Conservation (phyloP, 1,284 basidiomycete species). For the Ustilago xerochloae region DNA sequence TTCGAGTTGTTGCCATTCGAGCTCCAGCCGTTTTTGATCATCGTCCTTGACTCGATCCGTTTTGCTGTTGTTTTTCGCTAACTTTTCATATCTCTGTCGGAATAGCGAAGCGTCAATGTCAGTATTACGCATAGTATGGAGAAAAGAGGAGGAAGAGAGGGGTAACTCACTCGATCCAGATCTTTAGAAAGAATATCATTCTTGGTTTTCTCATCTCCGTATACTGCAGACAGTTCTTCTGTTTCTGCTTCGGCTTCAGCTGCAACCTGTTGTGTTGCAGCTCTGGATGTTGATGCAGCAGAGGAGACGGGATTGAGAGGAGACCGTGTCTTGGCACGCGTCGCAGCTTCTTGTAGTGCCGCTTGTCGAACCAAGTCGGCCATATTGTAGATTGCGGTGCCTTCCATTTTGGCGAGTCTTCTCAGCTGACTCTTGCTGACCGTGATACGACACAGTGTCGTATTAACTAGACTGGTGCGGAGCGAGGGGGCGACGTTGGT, state of each 20-base stretch:
- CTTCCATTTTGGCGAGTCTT: constrained; percentile 15
- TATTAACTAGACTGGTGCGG: neutral
- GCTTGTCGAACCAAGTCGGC: constrained; percentile 36
- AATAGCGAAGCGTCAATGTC: neutral
- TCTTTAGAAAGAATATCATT: constrained; percentile 31
- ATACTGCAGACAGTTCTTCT: constrained; percentile 33
- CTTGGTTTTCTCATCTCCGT: constrained; percentile 38
- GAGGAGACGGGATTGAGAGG: constrained; percentile 9
- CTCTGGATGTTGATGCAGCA: constrained; percentile 4
- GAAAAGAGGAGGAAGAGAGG: neutral
- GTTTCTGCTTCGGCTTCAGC: constrained; percentile 15
- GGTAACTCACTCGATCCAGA: constrained; percentile 22
- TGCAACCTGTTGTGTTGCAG: neutral
- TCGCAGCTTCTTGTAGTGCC: constrained; percentile 34
- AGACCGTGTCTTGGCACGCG: constrained; percentile 34
- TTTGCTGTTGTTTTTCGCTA: constrained; percentile 2
- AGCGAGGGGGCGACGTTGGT: neutral
- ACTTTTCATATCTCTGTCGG: constrained; percentile 13
- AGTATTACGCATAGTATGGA: neutral
- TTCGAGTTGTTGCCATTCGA: constrained; percentile 46
- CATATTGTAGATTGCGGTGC: constrained; percentile 22
- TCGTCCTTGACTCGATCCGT: neutral
- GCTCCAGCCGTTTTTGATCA: constrained; percentile 16
- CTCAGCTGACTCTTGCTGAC: neutral
- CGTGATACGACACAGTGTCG: too few relatives aligned